Conservation (phyloP, 2,329 filamentous ascomycete species). For the Beauveria sp. region DNA sequence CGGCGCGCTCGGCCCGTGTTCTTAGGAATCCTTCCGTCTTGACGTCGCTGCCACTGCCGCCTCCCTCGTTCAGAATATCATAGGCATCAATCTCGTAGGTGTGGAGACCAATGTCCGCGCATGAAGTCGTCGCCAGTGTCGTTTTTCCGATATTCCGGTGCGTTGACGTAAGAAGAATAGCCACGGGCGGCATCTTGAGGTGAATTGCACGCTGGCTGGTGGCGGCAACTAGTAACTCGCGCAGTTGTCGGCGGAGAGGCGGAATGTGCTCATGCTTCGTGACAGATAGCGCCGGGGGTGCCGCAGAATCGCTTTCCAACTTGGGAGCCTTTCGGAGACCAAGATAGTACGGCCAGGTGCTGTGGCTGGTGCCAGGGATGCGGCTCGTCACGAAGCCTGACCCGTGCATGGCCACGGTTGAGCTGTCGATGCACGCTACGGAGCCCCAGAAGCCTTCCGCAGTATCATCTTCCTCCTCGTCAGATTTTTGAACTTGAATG, state of each 20-base stretch:
- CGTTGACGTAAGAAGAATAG: constrained; percentile 81
- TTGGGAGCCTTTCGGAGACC: constrained; percentile 62
- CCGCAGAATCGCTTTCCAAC: constrained; percentile 26
- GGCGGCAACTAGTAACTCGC: constrained; percentile 80
- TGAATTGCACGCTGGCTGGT: constrained; percentile 83
- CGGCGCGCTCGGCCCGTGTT: constrained; percentile 77
- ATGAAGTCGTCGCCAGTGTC: constrained; percentile 68
- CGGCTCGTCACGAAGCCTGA: constrained; percentile 80
- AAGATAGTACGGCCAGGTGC: constrained; percentile 84
- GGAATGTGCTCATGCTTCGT: constrained; percentile 44
- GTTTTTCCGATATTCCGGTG: constrained; percentile 91
- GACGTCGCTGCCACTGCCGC: constrained; percentile 75
- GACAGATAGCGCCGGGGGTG: constrained; percentile 35
- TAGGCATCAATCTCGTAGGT: constrained; percentile 85
- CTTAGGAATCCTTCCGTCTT: constrained; percentile 91
- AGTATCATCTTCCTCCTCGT: constrained; percentile 49
- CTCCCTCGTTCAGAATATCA: constrained; percentile 85
- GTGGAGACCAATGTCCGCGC: constrained; percentile 83
- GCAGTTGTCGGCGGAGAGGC: constrained; percentile 60
- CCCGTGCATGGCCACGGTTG: constrained; percentile 82
- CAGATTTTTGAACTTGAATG: constrained; percentile 50
- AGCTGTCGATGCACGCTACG: constrained; percentile 77
- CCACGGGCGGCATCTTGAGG: constrained; percentile 78
- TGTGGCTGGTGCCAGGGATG: constrained; percentile 68
- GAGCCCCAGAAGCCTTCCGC: constrained; percentile 74